Conservation (phyloP, 495 filamentous ascomycete species). For the Penicillium bovifimosum region DNA sequence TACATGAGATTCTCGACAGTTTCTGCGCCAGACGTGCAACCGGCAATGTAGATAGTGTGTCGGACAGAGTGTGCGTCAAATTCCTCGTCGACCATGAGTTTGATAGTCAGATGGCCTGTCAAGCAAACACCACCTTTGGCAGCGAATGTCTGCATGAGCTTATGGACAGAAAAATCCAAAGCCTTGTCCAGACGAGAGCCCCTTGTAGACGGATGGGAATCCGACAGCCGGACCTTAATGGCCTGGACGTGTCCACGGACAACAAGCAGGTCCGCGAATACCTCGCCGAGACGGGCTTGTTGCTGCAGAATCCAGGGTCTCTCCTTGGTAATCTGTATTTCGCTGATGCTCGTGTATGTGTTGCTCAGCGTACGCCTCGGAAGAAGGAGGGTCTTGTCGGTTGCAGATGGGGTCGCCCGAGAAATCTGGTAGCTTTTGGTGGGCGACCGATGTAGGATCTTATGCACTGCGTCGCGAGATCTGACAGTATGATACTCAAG, state of each 20-base stretch:
- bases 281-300: slow-evolving; percentile 57
- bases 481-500: slow-evolving; percentile 56
- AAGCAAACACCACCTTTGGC: slow-evolving; percentile 39
- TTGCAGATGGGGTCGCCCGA: slow-evolving; percentile 47
- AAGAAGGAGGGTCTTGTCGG: slow-evolving; percentile 46
- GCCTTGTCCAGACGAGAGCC: slow-evolving; percentile 47
- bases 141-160: slow-evolving; percentile 55
- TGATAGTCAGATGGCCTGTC: slow-evolving; percentile 67
- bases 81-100: slow-evolving; percentile 55
- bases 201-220: slow-evolving; percentile 40
- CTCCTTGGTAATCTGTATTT: slow-evolving; percentile 49
- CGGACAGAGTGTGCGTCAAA: slow-evolving; percentile 34
- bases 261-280: slow-evolving; percentile 63
- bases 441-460: slow-evolving; percentile 48
- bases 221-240: slow-evolving; percentile 55
- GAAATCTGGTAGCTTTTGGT: slow-evolving; percentile 58
- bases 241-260: slow-evolving; percentile 53
- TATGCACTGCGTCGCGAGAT: slow-evolving; percentile 50
- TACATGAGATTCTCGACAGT: slow-evolving; percentile 26
- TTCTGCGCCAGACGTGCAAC: slow-evolving; percentile 32
- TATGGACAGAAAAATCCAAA: slow-evolving; percentile 52
- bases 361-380: slow-evolving; percentile 48
- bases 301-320: slow-evolving; percentile 66
- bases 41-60: slow-evolving; percentile 35
- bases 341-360: slow-evolving; percentile 50